phyloP scores from a whole-genome alignment of 169 alveolate genomes.

The Sarcocystis neurona region DNA sequence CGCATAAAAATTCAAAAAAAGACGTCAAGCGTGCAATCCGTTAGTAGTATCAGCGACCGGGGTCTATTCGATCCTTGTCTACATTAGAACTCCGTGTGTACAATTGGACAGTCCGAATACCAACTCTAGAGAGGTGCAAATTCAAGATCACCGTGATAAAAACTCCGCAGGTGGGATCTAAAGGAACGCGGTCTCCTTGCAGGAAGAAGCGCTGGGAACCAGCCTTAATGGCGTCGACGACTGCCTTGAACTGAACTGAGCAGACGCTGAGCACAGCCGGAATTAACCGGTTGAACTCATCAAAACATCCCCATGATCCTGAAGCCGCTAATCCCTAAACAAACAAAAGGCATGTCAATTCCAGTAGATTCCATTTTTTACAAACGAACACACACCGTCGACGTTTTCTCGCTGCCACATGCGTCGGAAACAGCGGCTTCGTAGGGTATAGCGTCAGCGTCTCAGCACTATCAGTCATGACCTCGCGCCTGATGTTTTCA shows the following conservation, averaged over 20 bases:
- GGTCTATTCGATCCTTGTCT: too few relatives aligned
- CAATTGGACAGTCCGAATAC: too few relatives aligned
- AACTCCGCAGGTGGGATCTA: slow-evolving; percentile 93
- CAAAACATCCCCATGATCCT: slow-evolving; percentile 98
- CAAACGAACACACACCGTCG: slow-evolving; percentile 67
- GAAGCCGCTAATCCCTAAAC: slow-evolving; percentile 92
- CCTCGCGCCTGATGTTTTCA: too few relatives aligned
- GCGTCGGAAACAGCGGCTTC: too few relatives aligned
- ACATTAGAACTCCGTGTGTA: too few relatives aligned
- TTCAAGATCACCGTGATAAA: slow-evolving; percentile 83
- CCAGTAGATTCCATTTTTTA: slow-evolving; percentile 88
- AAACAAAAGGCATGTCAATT: too few relatives aligned
- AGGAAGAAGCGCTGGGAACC: slow-evolving; percentile 76
- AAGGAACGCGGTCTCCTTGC: slow-evolving; percentile 90
- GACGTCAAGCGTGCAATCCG: not conserved
- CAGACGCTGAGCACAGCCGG: slow-evolving; percentile 97
- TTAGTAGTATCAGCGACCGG: too few relatives aligned
- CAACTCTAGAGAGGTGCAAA: not conserved
- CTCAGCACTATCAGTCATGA: too few relatives aligned
- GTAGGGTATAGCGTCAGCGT: too few relatives aligned
- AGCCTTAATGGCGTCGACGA: slow-evolving; percentile 91
- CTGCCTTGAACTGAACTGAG: slow-evolving; percentile 95
- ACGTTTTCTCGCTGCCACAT: too few relatives aligned
- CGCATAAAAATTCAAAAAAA: not conserved
- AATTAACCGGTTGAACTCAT: slow-evolving; percentile 94